These are phyloP conservation scores for Carex myosuroides DNA, from an alignment of 176 grass and related monocot genomes.

Conservation along the genomic window DNA sequence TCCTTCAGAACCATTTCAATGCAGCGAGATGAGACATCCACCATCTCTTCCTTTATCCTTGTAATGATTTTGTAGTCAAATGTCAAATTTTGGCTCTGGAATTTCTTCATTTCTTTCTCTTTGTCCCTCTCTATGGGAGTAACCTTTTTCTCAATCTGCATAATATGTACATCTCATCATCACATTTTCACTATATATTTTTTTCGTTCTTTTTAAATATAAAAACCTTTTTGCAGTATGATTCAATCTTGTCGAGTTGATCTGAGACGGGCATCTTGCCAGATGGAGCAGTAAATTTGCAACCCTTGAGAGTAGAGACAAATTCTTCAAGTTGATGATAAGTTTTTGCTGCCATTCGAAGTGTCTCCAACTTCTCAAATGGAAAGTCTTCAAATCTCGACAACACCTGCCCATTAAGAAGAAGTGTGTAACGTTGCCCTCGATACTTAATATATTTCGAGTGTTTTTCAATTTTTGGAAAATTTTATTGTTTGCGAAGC, in stretches of 20 bases:
- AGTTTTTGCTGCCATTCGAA: constrained; percentile 12
- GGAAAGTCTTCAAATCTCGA: constrained; percentile 8
- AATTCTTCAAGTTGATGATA: constrained; percentile 13
- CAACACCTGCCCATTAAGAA: constrained; percentile 9
- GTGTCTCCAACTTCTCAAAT: constrained; percentile 6
- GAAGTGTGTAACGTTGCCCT: not conserved
- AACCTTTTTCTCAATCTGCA: constrained; percentile 16
- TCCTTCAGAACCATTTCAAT: constrained; percentile 17
- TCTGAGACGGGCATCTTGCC: not conserved
- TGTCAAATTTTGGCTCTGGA: not conserved
- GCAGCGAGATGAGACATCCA: constrained; percentile 13
- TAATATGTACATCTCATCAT: not conserved
- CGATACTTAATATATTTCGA: not conserved
- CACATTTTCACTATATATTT: not conserved
- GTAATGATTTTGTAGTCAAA: constrained; percentile 6
- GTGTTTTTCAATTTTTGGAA: not conserved
- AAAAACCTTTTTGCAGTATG: constrained; percentile 14
- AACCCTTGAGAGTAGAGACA: constrained; percentile 9
- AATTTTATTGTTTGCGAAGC: not conserved
- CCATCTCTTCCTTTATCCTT: constrained; percentile 13
- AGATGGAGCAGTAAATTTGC: constrained; percentile 3
- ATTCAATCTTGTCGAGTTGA: constrained; percentile 19
- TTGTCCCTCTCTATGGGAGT: not conserved
- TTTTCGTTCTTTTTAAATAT: not conserved
- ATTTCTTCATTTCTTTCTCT: not conserved